A percentile compares a stretch with the other conserved stretches of the same genome.
phyloP scores from a whole-genome alignment of 75 land plant genomes.

The Isoetes taiwanensis region DNA sequence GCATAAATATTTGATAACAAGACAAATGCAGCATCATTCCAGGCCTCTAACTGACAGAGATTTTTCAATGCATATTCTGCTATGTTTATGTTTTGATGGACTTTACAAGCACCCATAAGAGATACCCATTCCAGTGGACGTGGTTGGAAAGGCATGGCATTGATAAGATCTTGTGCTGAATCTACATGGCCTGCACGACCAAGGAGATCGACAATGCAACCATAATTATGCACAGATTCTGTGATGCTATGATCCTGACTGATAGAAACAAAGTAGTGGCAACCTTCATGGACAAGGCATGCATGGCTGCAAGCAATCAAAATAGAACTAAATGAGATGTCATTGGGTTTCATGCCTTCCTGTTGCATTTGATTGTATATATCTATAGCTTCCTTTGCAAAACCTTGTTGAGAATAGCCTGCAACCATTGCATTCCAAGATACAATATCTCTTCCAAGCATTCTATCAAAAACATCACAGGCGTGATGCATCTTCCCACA shows the following conservation, averaged over 20 bases:
- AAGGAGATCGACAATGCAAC: slow-evolving; percentile 9
- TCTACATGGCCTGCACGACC: slow-evolving; percentile 6
- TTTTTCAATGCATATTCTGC: not conserved
- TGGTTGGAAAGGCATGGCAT: not conserved
- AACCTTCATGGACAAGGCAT: not conserved
- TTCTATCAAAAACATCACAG: no score
- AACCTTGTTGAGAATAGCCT: slow-evolving; percentile 8
- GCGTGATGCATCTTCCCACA: no score
- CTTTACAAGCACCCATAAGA: not conserved
- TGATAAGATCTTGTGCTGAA: not conserved
- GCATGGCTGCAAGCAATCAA: slow-evolving; percentile 3
- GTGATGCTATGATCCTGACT: no score
- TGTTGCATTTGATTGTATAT: slow-evolving; percentile 1
- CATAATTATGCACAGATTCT: not conserved
- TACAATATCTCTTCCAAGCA: no score
- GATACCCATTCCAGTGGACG: not conserved
- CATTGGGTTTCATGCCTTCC: slow-evolving; percentile 6
- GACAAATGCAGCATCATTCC: not conserved
- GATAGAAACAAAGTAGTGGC: no score
- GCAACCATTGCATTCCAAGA: no score
- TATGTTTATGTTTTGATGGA: not conserved
- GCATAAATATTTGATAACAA: not conserved
- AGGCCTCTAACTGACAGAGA: not conserved
- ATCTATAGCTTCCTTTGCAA: slow-evolving; percentile 4
- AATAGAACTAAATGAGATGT: slow-evolving; percentile 1